Conservation (phyloP, 257 asterid genomes). For the Cinchona pubescens region DNA sequence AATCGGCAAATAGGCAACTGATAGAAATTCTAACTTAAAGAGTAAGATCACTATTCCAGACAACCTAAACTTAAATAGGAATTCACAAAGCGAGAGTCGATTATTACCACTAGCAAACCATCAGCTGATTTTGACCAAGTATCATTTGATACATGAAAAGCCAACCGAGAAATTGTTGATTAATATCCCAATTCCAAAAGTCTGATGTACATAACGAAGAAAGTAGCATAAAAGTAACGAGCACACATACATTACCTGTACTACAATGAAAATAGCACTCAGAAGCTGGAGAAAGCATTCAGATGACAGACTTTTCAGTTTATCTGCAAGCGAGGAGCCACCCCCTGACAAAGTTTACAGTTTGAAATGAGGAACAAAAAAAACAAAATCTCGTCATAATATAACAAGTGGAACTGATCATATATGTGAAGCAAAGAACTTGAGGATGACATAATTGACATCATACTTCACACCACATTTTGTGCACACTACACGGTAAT, state of each 20-base stretch:
- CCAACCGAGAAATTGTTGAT: not conserved
- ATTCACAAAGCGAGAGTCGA: no score
- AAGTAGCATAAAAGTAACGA: conserved; percentile 23
- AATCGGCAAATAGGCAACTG: not conserved
- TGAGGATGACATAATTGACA: not conserved
- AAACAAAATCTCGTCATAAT: not conserved
- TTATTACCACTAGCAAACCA: not conserved
- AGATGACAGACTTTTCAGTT: conserved; percentile 80
- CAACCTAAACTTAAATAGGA: no score
- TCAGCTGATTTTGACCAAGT: not conserved
- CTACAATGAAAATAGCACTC: conserved; percentile 77
- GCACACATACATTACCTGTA: conserved; percentile 78
- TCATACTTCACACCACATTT: not conserved
- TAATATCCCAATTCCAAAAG: not conserved
- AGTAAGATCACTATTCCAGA: no score
- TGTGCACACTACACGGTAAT: not conserved
- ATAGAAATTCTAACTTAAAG: no score
- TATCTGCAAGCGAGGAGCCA: conserved; percentile 85
- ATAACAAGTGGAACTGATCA: not conserved
- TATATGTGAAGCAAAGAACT: not conserved
- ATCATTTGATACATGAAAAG: not conserved
- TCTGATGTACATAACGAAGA: not conserved
- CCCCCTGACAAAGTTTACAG: conserved; percentile 52
- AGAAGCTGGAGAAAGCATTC: conserved; percentile 86
- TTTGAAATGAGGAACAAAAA: not conserved